Base-by-base conservation (phyloP, 345 rosid species). In the Hibiscus tridactylites region DNA sequence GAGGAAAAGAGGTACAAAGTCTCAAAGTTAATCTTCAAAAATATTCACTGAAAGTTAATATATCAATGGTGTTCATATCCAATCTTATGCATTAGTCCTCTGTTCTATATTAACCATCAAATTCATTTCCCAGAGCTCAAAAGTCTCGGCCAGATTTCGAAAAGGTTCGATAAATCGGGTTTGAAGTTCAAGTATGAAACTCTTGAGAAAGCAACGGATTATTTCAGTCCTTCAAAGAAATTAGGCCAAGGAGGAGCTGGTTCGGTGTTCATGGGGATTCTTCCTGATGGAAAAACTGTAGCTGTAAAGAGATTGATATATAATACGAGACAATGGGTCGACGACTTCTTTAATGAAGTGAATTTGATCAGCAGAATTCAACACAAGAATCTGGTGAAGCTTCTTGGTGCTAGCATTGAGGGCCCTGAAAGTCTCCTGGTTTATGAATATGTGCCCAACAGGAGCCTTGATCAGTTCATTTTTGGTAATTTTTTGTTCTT, bases 381-480 rank as follows among this genome's bases (percentile, higher is more conserved):
- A 21, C 90, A 86, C 80, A 84, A 79, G 78, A 86, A 86, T 76
- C 80, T 86, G n/a, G 90, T 86, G 12, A 71, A 79, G 84, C 82
- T 86, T 53, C 68, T 86, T 4, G 90, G 90, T 17, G 82, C 84
- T 57, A 86, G 90, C 86, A 86, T 84, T 56, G 90, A 86, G 81
- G 90, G 90, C 37, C 90, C 90, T 3, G 90, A 86, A 72, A 84
- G 90, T 49, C 87, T 86, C 49, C 81, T 86, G 78, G 87, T 86
- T 39, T 86, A 86, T 10, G 90, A 86, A 76, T 82, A 83, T 75
- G 80, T 83, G 29, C 79, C 69, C 1, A 86, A 84, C 85, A 79
- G 57, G 79, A 81, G 87, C 86, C 82, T 86, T 6, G 90, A 86
- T 76, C 86, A 76, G 42, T 83, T 86, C 77, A 74, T 86, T 63